Conservation (phyloP, 2,329 filamentous ascomycete genomes). For the Alternaria panax region DNA sequence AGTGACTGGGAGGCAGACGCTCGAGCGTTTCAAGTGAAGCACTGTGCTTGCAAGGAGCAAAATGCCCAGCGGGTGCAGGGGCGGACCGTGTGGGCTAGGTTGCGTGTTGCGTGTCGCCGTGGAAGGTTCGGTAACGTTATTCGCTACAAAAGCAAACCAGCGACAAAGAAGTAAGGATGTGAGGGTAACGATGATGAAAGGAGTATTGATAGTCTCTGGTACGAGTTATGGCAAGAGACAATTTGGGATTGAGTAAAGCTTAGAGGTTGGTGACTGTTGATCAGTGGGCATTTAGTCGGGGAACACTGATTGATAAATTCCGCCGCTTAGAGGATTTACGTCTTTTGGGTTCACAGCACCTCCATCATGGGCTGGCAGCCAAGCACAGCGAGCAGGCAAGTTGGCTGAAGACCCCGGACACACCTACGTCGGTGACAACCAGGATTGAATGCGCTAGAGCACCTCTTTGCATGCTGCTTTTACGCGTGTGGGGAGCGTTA, state of each 20-base stretch:
- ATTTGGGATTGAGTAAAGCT: constrained; percentile 42
- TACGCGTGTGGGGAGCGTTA: constrained; percentile 31
- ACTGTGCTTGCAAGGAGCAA: constrained; percentile 44
- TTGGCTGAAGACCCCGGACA: constrained; percentile 40
- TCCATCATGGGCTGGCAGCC: constrained; percentile 50
- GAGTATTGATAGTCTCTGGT: constrained; percentile 41
- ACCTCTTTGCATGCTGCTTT: constrained; percentile 40
- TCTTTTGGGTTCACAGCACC: constrained; percentile 43
- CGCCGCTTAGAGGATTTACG: constrained; percentile 39
- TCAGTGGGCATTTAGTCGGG: constrained; percentile 44
- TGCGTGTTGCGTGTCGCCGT: constrained; percentile 37
- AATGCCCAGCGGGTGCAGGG: constrained; percentile 37
- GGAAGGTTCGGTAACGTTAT: constrained; percentile 35
- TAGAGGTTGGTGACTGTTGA: constrained; percentile 41
- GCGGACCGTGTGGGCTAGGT: constrained; percentile 33
- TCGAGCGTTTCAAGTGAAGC: constrained; percentile 50
- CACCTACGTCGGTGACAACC: constrained; percentile 33
- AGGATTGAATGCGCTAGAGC: constrained; percentile 30
- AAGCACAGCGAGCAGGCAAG: constrained; percentile 43
- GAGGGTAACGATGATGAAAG: constrained; percentile 37
- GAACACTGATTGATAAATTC: constrained; percentile 46
- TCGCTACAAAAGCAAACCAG: constrained; percentile 33
- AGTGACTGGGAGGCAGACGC: constrained; percentile 45
- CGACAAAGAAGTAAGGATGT: constrained; percentile 48
- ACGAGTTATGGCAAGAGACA: constrained; percentile 29